These are phyloP conservation scores for Fusarium buxicola DNA, from an alignment of 2,329 filamentous ascomycete species.

Conservation along the genomic window DNA sequence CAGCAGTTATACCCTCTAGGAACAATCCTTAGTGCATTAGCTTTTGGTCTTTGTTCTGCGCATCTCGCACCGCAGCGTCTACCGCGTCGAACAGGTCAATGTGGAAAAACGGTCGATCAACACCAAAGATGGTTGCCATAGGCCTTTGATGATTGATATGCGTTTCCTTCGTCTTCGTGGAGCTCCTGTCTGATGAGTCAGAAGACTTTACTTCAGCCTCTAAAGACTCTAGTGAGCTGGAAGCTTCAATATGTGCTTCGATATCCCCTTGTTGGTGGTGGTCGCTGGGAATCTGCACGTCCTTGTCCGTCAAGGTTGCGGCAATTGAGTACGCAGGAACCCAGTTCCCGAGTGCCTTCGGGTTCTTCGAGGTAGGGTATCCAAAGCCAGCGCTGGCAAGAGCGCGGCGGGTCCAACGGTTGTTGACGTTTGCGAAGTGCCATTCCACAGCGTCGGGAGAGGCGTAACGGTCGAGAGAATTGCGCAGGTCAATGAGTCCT, in stretches of 20 bases:
- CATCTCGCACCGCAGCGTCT: conserved; percentile 50
- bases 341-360: conserved; percentile 47
- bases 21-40: neutral
- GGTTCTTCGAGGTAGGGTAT: conserved; percentile 50
- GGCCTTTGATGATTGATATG: neutral
- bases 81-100: conserved; percentile 58
- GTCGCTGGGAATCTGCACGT: conserved; percentile 1
- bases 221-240: neutral
- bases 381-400: conserved; percentile 69
- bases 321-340: conserved; percentile 51
- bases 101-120: conserved; percentile 62
- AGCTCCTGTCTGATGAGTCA: neutral
- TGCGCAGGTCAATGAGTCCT: conserved; percentile 66
- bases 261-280: conserved; percentile 4
- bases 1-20: neutral
- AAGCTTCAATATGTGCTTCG: conserved; percentile 2
- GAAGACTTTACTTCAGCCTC: conserved; percentile 1
- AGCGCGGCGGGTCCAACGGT: conserved; percentile 68
- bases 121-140: conserved; percentile 50
- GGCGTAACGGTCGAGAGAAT: conserved; percentile 65
- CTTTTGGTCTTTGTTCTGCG: conserved; percentile 38
- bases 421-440: conserved; percentile 66
- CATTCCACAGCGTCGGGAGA: conserved; percentile 61
- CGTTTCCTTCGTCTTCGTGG: neutral
- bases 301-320: conserved; percentile 29